Base-by-base conservation (phyloP, 2,329 filamentous ascomycete species). In the Leptographium flavum region DNA sequence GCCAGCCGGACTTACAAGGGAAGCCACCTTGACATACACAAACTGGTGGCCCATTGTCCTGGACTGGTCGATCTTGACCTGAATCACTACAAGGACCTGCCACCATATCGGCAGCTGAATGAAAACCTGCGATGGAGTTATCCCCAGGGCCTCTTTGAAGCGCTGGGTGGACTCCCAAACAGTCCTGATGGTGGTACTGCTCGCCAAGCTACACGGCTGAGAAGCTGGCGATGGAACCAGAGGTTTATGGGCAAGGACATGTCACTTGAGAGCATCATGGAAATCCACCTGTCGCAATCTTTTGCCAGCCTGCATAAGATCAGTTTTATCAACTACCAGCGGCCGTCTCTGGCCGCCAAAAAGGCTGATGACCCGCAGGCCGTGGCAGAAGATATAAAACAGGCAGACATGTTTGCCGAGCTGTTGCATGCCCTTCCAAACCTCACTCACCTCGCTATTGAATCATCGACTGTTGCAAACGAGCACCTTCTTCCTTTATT, bases 381-480 rank as follows among this genome's bases (percentile, higher is more conserved):
- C 31, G 57, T 65, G 25, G 58, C 54, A 8, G 50, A 51, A 9
- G 63, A 68, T 25, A 31, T 47, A 23, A 43, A 48, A 36, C 58
- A 57, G 31, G 56, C 64, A 33, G 45, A 50, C 9, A 40, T 53
- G 14, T 63, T 71, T 21, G 70, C 75, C 0, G 59, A 74, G 15
- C 65, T 69, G 14, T 67, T 71, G 23, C 49, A 50, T n/a, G 58
- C 54, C 10, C 68, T 95, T 9, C 73, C 78, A 1, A 62, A 71
- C 2, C 66, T 96, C 7, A 71, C 71, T 45, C 73, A 79, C 45
- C 64, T 95, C 11, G 68, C 79, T 2, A 79, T 95, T 52, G 78
- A 88, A 55, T 81, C 81, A 8, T 93, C 81, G 37, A 81, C 79
- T 3, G 68, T 84, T 30, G 71, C 87, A 47, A 83, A 83, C 55